These are phyloP conservation scores for Mycena kentingensis DNA, from an alignment of 768 basidiomycete species.

Conservation along the genomic window DNA sequence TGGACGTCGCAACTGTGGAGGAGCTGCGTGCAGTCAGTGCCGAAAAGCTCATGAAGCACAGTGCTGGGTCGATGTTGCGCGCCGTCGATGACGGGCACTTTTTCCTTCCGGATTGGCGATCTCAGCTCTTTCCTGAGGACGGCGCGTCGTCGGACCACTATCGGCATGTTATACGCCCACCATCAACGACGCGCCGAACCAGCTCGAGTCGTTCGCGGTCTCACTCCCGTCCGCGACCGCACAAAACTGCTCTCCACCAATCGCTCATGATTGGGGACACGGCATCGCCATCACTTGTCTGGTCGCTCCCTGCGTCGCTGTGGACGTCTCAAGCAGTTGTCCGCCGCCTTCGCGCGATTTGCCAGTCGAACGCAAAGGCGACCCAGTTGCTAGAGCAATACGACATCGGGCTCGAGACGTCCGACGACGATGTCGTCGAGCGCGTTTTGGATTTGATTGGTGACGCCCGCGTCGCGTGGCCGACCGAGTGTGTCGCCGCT, in stretches of 20 bases:
- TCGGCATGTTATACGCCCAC: constrained; percentile 8
- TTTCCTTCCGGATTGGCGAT: constrained; percentile 62
- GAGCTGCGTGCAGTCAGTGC: constrained; percentile 62
- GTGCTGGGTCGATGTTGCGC: constrained; percentile 50
- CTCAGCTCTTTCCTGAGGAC: constrained; percentile 43
- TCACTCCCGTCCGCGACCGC: constrained; percentile 25
- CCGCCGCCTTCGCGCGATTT: constrained; percentile 72
- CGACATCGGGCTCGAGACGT: constrained; percentile 64
- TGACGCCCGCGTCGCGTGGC: constrained; percentile 77
- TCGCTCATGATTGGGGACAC: constrained; percentile 79
- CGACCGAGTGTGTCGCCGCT: constrained; percentile 63
- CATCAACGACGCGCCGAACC: background rate
- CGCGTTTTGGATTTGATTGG: constrained; percentile 73
- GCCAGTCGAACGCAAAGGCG: constrained; percentile 66
- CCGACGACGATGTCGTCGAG: constrained; percentile 67
- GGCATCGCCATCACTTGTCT: constrained; percentile 62
- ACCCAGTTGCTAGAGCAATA: constrained; percentile 66
- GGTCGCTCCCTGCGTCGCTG: constrained; percentile 58
- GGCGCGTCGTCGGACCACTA: constrained; percentile 17
- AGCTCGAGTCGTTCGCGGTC: constrained; percentile 24
- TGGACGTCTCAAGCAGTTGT: constrained; percentile 67
- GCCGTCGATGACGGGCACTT: constrained; percentile 72
- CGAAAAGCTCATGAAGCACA: constrained; percentile 51
- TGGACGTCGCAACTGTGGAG: constrained; percentile 56
- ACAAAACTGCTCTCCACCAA: constrained; percentile 44